Evolutionary conservation across 202 grass and related monocot genomes (phyloP).

Genomic region (Setaria italica): DNA sequence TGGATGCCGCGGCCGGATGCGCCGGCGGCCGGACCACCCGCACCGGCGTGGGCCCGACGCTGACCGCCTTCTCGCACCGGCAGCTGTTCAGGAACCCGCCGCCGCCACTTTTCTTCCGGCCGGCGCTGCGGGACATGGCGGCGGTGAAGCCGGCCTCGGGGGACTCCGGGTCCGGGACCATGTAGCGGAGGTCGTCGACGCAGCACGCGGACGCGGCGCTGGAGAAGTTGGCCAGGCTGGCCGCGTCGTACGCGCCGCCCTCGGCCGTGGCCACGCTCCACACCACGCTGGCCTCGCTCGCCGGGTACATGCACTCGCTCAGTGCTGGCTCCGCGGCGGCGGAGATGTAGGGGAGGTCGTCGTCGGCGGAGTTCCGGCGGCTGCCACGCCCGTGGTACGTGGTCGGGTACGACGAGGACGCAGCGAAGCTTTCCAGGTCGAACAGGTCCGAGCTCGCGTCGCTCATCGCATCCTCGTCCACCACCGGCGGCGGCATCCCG

Average conservation of each 20-base stretch:
- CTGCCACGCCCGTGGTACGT: slow-evolving; percentile 48
- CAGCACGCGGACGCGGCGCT: slow-evolving; percentile 66
- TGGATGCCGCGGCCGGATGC: background rate
- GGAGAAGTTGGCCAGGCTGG: slow-evolving; percentile 66
- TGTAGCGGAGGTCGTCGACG: slow-evolving; percentile 57
- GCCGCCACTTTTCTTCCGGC: slow-evolving; percentile 38
- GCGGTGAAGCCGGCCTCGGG: slow-evolving; percentile 44
- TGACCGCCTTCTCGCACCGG: slow-evolving; percentile 74
- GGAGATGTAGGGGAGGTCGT: background rate
- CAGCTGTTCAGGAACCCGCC: slow-evolving; percentile 65
- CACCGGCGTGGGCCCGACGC: slow-evolving; percentile 60
- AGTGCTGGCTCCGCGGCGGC: slow-evolving; percentile 39
- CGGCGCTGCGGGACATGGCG: slow-evolving; percentile 52
- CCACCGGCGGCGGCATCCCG: background rate
- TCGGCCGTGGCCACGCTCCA: slow-evolving; percentile 76
- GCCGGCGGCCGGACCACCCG: slow-evolving; percentile 37
- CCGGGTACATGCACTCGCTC: slow-evolving; percentile 70
- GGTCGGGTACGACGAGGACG: slow-evolving; percentile 59
- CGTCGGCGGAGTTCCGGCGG: slow-evolving; percentile 45
- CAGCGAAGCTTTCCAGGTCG: slow-evolving; percentile 78
- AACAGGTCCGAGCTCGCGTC: slow-evolving; percentile 82
- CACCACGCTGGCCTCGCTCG: slow-evolving; percentile 76
- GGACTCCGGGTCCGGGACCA: background rate
- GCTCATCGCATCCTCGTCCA: slow-evolving; percentile 48
- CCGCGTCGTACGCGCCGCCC: slow-evolving; percentile 57